These are phyloP conservation scores for Ophiosphaerella narmari DNA, from an alignment of 2,329 filamentous ascomycete genomes.

Conservation along the genomic window DNA sequence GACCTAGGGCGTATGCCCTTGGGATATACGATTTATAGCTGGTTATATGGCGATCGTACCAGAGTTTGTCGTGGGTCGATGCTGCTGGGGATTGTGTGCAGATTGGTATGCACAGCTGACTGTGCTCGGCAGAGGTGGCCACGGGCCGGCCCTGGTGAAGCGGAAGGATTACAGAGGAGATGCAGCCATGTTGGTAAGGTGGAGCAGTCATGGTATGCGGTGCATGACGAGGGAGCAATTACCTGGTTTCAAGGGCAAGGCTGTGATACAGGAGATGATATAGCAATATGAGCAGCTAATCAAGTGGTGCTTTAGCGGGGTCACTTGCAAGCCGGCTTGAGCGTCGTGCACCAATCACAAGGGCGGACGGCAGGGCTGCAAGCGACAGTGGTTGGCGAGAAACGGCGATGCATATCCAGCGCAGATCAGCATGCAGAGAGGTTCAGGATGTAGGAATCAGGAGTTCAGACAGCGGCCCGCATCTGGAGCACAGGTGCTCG, in stretches of 20 bases:
- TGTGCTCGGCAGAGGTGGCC: conserved; percentile 8
- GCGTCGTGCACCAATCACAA: conserved; percentile 7
- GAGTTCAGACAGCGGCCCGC: conserved; percentile 18
- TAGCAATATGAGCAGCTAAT: conserved; percentile 30
- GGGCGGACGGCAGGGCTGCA: conserved; percentile 15
- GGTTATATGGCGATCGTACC: conserved; percentile 43
- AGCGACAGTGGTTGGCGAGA: conserved; percentile 32
- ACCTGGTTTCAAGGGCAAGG: conserved; percentile 24
- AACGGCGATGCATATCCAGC: conserved; percentile 41
- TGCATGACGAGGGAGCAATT: conserved; percentile 3
- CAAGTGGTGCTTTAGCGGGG: conserved; percentile 11
- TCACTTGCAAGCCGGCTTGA: conserved; percentile 16
- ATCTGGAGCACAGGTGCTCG: conserved; percentile 24
- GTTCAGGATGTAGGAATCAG: conserved; percentile 26
- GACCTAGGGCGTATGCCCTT: conserved; percentile 35
- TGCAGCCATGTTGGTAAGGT: conserved; percentile 14
- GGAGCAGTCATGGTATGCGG: conserved; percentile 3
- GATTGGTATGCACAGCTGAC: conserved; percentile 8
- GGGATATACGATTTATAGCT: conserved; percentile 36
- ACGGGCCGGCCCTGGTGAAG: conserved; percentile 37
- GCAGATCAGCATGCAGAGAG: conserved; percentile 36
- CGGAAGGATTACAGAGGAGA: conserved; percentile 24
- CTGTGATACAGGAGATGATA: conserved; percentile 22
- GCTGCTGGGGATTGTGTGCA: neutral
- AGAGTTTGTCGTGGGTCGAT: conserved; percentile 1